phyloP scores from a whole-genome alignment of 2,329 filamentous ascomycete species.

The Pyrenophora tritici-repentis region DNA sequence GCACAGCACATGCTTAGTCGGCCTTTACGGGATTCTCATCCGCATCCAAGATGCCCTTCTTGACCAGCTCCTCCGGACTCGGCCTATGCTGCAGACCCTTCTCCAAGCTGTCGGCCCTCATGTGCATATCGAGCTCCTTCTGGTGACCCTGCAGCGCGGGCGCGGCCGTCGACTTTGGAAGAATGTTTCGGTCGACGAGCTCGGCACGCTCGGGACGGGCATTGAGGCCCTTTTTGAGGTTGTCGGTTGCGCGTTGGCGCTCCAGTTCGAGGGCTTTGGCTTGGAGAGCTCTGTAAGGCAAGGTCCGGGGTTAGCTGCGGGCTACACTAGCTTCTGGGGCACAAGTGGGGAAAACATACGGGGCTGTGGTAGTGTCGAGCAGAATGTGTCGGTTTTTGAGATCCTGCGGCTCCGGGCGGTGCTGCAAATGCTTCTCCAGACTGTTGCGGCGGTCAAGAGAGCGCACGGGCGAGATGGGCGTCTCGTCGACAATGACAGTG shows the following conservation, averaged over 20 bases:
- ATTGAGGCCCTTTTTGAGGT: slow-evolving; percentile 67
- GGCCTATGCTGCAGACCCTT: slow-evolving; percentile 83
- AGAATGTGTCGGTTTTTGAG: slow-evolving; percentile 72
- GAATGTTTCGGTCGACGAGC: slow-evolving; percentile 85
- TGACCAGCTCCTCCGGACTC: slow-evolving; percentile 73
- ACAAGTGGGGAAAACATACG: slow-evolving; percentile 52
- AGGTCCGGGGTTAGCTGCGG: slow-evolving; percentile 2
- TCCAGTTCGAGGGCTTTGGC: slow-evolving; percentile 66
- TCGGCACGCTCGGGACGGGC: slow-evolving; percentile 71
- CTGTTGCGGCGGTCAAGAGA: slow-evolving; percentile 65
- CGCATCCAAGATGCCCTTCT: slow-evolving; percentile 74
- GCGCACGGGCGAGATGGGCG: slow-evolving; percentile 49
- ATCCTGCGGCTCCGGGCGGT: slow-evolving; percentile 60
- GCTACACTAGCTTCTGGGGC: background rate
- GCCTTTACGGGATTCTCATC: slow-evolving; percentile 44
- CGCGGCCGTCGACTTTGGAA: slow-evolving; percentile 76
- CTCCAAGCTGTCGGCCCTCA: slow-evolving; percentile 84
- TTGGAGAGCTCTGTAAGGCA: slow-evolving; percentile 61
- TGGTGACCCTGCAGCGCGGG: slow-evolving; percentile 80
- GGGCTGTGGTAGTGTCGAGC: slow-evolving; percentile 68
- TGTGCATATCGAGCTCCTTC: slow-evolving; percentile 83
- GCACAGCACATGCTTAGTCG: slow-evolving; percentile 9
- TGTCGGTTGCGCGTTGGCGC: slow-evolving; percentile 66
- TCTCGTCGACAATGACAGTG: slow-evolving; percentile 41
- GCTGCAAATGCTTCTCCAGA: slow-evolving; percentile 55